Percentiles rank a stretch among this genome's conserved stretches.
phyloP scores from a whole-genome alignment of 2,329 filamentous ascomycete genomes.

The Aureobasidium uvarum region DNA sequence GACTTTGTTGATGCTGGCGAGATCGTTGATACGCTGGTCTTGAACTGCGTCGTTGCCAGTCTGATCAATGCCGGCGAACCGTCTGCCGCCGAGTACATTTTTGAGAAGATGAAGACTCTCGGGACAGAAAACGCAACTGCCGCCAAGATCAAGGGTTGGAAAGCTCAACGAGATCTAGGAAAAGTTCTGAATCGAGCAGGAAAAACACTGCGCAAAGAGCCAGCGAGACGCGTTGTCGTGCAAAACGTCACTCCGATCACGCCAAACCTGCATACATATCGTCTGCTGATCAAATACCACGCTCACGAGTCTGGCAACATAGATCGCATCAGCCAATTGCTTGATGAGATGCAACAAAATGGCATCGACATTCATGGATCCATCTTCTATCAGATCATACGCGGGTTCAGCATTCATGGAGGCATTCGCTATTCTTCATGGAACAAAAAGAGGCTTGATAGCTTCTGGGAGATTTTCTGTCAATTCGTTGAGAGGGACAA shows the following conservation, averaged over 20 bases:
- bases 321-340: constrained; percentile 64
- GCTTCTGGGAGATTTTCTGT: constrained; percentile 54
- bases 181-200: constrained; percentile 49
- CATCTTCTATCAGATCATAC: constrained; percentile 77
- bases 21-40: constrained; percentile 78
- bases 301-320: constrained; percentile 68
- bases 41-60: constrained; percentile 83
- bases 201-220: constrained; percentile 43
- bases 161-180: constrained; percentile 46
- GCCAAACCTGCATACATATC: constrained; percentile 76
- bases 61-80: constrained; percentile 75
- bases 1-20: constrained; percentile 82
- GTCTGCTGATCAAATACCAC: constrained; percentile 74
- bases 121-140: constrained; percentile 44
- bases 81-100: constrained; percentile 73
- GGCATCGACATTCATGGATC: constrained; percentile 68
- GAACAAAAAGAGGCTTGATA: constrained; percentile 66
- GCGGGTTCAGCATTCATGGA: constrained; percentile 75
- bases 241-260: constrained; percentile 66
- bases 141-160: constrained; percentile 43
- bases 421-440: constrained; percentile 65
- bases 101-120: constrained; percentile 74
- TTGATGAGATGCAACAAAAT: constrained; percentile 76
- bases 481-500: constrained; percentile 53
- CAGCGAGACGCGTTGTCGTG: constrained; percentile 53